phyloP scores from a whole-genome alignment of 106 monocot species.

The Acorus gramineus region DNA sequence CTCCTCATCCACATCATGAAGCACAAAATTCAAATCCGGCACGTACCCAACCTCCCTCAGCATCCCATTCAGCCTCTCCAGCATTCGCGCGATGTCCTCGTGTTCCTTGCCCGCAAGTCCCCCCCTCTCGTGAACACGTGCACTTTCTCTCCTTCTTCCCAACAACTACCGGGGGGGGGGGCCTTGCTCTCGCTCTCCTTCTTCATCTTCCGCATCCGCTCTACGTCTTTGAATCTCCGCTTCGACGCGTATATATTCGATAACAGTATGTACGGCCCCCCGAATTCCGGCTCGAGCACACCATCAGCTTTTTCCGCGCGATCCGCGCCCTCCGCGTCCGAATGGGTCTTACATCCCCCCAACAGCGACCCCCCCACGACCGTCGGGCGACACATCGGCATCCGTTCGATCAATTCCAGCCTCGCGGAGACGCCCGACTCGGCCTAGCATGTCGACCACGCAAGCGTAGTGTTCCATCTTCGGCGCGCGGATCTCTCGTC shows the following conservation, averaged over 20 bases:
- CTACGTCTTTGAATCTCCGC: constrained; percentile 62
- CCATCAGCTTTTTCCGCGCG: constrained; percentile 42
- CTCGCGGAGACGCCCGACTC: constrained; percentile 54
- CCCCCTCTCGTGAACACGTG: constrained; percentile 64
- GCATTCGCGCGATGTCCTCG: constrained; percentile 22
- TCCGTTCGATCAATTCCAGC: constrained; percentile 50
- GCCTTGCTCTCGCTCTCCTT: constrained; percentile 37
- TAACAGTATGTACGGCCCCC: constrained; percentile 65
- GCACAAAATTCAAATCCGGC: constrained; percentile 62
- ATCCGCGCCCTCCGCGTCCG: constrained; percentile 51
- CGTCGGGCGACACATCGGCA: constrained; percentile 58
- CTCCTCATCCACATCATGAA: constrained; percentile 83
- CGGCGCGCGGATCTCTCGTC: constrained; percentile 21
- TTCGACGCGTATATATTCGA: constrained; percentile 67
- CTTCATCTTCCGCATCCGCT: constrained; percentile 44
- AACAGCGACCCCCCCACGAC: constrained; percentile 74
- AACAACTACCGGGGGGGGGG: constrained; percentile 70
- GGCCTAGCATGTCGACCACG: constrained; percentile 74
- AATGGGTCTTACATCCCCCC: constrained; percentile 63
- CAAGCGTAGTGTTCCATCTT: constrained; percentile 64
- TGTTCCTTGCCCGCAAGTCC: constrained; percentile 39
- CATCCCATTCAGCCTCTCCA: constrained; percentile 34
- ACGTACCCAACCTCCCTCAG: constrained; percentile 56
- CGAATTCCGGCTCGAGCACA: constrained; percentile 48
- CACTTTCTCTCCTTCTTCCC: constrained; percentile 60